Evolutionary conservation across 2,329 filamentous ascomycete species (phyloP).

Genomic region (Trichothecium sympodiale): DNA sequence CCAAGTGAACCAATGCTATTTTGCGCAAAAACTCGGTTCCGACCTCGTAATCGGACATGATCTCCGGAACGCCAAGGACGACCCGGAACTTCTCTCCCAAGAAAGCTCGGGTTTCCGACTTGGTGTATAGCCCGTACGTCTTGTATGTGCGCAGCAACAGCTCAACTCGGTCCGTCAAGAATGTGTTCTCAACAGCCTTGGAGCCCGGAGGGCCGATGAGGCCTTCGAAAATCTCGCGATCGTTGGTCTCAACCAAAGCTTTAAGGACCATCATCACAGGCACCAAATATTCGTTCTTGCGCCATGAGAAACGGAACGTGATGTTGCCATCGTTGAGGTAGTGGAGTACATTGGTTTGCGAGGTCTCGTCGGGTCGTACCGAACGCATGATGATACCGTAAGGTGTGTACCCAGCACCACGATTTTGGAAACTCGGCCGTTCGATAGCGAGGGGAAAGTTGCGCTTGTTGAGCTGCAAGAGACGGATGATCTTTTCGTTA

Average conservation of each 20-base stretch:
- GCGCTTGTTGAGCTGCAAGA: constrained; percentile 79
- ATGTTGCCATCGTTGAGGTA: constrained; percentile 94
- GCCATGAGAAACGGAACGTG: constrained; percentile 95
- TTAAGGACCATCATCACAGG: constrained; percentile 96
- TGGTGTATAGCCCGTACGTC: constrained; percentile 72
- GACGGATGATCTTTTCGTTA: constrained; percentile 90
- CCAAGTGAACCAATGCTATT: constrained; percentile 85
- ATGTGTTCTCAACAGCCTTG: constrained; percentile 75
- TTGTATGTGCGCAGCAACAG: constrained; percentile 89
- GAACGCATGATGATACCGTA: constrained; percentile 87
- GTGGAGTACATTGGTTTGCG: constrained; percentile 92
- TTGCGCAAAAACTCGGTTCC: constrained; percentile 85
- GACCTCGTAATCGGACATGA: constrained; percentile 77
- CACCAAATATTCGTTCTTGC: constrained; percentile 93
- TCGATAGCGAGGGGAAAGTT: constrained; percentile 95
- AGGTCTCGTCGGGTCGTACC: constrained; percentile 93
- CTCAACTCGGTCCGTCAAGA: constrained; percentile 90
- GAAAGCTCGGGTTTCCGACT: constrained; percentile 71
- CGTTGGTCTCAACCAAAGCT: constrained; percentile 89
- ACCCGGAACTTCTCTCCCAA: constrained; percentile 85
- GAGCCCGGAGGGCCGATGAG: constrained; percentile 69
- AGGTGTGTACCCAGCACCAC: constrained; percentile 78
- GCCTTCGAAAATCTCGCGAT: constrained; percentile 92
- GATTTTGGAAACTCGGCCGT: constrained; percentile 78
- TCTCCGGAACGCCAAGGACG: constrained; percentile 73